Evolutionary conservation across 2,329 filamentous ascomycete species (phyloP).

Genomic region (Didymella lethalis): DNA sequence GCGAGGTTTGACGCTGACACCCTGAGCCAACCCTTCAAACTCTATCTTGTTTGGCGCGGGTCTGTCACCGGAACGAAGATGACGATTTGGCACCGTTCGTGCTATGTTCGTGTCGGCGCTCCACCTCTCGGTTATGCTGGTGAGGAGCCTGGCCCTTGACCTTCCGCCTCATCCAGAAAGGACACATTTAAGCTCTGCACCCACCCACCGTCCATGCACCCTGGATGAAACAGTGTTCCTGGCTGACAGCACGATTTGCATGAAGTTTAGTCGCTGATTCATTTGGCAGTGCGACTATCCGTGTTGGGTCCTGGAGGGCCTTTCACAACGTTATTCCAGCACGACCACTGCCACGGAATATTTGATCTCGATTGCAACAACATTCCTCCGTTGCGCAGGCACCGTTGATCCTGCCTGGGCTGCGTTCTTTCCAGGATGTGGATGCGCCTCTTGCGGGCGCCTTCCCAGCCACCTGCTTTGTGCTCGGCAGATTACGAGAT

Average conservation of each 20-base stretch:
- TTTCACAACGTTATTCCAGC: neutral
- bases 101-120: conserved; percentile 34
- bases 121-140: conserved; percentile 24
- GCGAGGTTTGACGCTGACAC: conserved; percentile 10
- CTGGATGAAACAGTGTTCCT: conserved; percentile 16
- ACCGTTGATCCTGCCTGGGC: conserved; percentile 12
- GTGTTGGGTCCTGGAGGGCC: neutral
- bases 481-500: conserved; percentile 2
- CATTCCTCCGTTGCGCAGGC: conserved; percentile 15
- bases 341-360: neutral
- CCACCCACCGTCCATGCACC: conserved; percentile 12
- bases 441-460: conserved; percentile 6
- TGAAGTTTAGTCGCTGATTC: conserved; percentile 3
- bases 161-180: conserved; percentile 30
- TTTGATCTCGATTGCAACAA: conserved; percentile 1
- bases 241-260: conserved; percentile 15
- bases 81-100: conserved; percentile 35
- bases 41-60: conserved; percentile 21
- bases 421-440: conserved; percentile 6
- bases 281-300: neutral
- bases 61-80: conserved; percentile 31
- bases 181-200: conserved; percentile 23
- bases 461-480: conserved; percentile 15
- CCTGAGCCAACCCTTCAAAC: conserved; percentile 15
- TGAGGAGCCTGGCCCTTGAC: conserved; percentile 19